Percentiles rank a stretch among this genome's conserved stretches.
Conservation (phyloP, 163 green algal genomes). For the Prototheca cutis region DNA sequence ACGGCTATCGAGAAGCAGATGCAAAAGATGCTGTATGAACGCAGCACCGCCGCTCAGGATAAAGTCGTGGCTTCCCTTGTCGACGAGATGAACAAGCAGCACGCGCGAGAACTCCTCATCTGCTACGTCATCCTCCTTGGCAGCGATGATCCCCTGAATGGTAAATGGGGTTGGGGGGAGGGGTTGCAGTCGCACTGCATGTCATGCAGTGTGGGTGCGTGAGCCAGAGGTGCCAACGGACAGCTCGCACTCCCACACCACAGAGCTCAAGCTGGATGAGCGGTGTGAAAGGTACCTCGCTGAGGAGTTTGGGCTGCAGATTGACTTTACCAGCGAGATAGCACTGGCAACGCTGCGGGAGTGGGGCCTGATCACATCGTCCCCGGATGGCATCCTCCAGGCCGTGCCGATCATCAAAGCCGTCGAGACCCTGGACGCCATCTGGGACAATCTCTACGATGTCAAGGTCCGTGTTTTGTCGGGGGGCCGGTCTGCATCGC, state of each 20-base stretch:
- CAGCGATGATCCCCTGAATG: constrained; percentile 8
- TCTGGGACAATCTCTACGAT: neutral
- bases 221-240: too few species aligned
- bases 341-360: neutral
- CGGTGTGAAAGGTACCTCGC: neutral
- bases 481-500: too few species aligned
- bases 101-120: constrained; percentile 38
- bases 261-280: neutral
- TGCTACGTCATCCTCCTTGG: constrained; percentile 48
- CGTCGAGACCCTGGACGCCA: neutral
- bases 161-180: too few species aligned
- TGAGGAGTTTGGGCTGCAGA: neutral
- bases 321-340: neutral
- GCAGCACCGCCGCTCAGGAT: constrained; percentile 37
- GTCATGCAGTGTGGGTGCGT: too few species aligned
- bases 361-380: neutral
- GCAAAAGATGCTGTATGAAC: constrained; percentile 44
- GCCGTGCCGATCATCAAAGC: neutral
- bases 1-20: constrained; percentile 22
- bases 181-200: too few species aligned
- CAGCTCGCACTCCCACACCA: too few species aligned
- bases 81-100: constrained; percentile 39
- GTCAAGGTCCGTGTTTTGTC: neutral
- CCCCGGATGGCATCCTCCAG: neutral
- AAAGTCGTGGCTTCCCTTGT: constrained; percentile 30